A percentile compares a stretch with the other conserved stretches of the same genome.
Evolutionary conservation across 2,329 filamentous ascomycete species (phyloP).

Genomic region (Fusarium xylarioides): DNA sequence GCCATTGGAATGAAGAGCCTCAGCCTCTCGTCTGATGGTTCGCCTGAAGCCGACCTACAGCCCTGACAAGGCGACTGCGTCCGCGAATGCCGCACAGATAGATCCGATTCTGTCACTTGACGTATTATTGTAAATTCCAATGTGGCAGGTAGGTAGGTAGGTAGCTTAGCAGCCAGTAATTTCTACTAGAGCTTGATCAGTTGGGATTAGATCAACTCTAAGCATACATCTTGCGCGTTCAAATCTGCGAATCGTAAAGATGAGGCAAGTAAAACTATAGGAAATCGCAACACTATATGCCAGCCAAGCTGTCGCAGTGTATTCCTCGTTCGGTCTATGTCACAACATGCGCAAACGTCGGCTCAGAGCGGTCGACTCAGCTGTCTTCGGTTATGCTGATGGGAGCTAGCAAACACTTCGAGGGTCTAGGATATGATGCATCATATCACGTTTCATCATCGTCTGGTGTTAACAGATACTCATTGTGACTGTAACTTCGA

Average conservation of each 20-base stretch:
- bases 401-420: background rate
- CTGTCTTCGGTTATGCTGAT: background rate
- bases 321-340: background rate
- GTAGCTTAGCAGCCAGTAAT: background rate
- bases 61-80: background rate
- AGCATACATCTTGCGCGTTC: background rate
- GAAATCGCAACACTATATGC: background rate
- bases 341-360: background rate
- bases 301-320: background rate
- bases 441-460: background rate
- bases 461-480: background rate
- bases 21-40: background rate
- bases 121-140: conserved; percentile 6
- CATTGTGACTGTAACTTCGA: background rate
- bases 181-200: background rate
- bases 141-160: background rate
- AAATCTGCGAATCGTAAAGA: background rate
- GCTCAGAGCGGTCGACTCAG: background rate
- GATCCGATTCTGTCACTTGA: background rate
- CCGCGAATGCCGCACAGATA: background rate
- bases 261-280: background rate
- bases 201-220: background rate
- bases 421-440: background rate
- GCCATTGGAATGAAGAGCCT: background rate
- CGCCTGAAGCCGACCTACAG: background rate